These are phyloP conservation scores for Xylariaceae sp. DNA, from an alignment of 2,329 filamentous ascomycete species.

Conservation along the genomic window DNA sequence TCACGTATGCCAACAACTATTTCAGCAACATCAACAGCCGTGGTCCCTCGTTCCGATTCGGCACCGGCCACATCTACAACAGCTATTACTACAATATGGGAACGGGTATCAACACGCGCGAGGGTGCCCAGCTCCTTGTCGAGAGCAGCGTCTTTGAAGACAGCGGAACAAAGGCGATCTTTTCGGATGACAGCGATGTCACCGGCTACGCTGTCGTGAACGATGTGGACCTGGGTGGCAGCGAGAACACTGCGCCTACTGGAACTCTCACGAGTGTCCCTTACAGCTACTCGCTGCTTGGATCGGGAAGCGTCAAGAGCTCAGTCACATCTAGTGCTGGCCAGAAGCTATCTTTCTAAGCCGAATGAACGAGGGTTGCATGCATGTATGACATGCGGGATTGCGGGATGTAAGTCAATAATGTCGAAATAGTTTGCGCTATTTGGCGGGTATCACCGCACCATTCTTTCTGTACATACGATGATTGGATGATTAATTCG, in stretches of 20 bases:
- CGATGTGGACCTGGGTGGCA: conserved; percentile 42
- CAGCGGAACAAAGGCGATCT: conserved; percentile 23
- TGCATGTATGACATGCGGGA: neutral
- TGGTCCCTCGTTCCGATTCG: conserved; percentile 52
- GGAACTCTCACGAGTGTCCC: conserved; percentile 50
- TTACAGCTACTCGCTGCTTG: conserved; percentile 52
- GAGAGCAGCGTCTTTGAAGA: conserved; percentile 39
- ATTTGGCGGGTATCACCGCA: too few relatives aligned
- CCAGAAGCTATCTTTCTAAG: conserved; percentile 26
- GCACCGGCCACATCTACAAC: conserved; percentile 48
- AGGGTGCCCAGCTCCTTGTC: conserved; percentile 46
- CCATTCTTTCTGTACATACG: too few relatives aligned
- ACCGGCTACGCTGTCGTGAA: conserved; percentile 39
- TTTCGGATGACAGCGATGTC: conserved; percentile 35
- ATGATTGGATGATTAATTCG: too few relatives aligned
- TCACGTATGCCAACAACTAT: conserved; percentile 72
- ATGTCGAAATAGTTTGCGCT: too few relatives aligned
- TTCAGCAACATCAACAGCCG: conserved; percentile 57
- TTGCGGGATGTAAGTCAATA: neutral
- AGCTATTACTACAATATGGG: conserved; percentile 38
- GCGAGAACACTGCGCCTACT: conserved; percentile 43
- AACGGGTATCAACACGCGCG: conserved; percentile 46
- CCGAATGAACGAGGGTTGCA: neutral
- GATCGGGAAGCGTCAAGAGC: conserved; percentile 42
- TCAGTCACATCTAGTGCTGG: conserved; percentile 39